These are phyloP conservation scores for Bidens hawaiensis DNA, from an alignment of 140 eudicot genomes.

Conservation along the genomic window DNA sequence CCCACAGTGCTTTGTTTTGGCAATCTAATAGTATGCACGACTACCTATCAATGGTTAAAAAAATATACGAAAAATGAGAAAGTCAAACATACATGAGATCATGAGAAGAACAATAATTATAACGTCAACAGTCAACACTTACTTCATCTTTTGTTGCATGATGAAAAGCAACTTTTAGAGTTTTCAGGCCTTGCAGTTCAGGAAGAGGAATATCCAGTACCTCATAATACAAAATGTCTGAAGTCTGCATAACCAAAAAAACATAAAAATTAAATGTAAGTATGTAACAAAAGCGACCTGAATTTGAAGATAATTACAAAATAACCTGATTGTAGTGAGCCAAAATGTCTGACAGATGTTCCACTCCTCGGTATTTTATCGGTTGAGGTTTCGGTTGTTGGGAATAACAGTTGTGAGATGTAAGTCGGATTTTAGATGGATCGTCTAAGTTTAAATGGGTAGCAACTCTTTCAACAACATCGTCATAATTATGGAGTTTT, in stretches of 20 bases:
- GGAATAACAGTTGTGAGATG: constrained; percentile 81
- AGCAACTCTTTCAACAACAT: constrained; percentile 73
- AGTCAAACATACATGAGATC: not conserved
- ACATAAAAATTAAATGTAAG: not conserved
- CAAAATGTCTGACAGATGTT: constrained; percentile 72
- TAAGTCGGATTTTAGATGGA: constrained; percentile 81
- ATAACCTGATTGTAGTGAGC: constrained; percentile 79
- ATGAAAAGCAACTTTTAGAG: constrained; percentile 76
- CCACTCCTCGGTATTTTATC: constrained; percentile 70
- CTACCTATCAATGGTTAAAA: constrained; percentile 42
- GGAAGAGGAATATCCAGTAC: constrained; percentile 89
- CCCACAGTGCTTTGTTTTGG: constrained; percentile 94
- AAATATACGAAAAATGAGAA: constrained; percentile 11
- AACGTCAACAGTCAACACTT: constrained; percentile 28
- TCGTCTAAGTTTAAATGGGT: constrained; percentile 57
- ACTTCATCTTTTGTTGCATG: constrained; percentile 88
- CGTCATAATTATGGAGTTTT: constrained; percentile 71
- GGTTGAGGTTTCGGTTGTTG: constrained; percentile 93
- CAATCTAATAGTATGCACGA: constrained; percentile 63
- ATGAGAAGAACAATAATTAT: not conserved
- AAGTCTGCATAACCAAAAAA: constrained; percentile 38
- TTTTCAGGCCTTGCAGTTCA: constrained; percentile 79
- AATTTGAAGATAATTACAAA: constrained; percentile 6
- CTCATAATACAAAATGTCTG: constrained; percentile 84
- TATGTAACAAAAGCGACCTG: not conserved